Evolutionary conservation across 257 asterid species (phyloP).

Genomic region (Knoxia roxburghii): DNA sequence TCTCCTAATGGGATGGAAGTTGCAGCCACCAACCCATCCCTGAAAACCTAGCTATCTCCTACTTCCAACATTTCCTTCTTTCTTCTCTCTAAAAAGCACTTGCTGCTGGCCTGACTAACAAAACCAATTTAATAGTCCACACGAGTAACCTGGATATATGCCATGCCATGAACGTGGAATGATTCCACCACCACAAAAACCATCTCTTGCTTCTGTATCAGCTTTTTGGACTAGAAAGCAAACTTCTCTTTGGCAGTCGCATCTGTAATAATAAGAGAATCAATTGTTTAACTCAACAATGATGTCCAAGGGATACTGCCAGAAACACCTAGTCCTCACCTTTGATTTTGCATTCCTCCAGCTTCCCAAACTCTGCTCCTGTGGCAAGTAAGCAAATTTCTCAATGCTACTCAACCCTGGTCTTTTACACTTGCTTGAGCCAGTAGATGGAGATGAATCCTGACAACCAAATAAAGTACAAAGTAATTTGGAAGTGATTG

Average conservation of each 20-base stretch:
- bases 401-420: constrained; percentile 36
- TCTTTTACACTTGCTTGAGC: constrained; percentile 25
- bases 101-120: no score
- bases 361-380: constrained; percentile 50
- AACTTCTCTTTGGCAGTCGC: constrained; percentile 58
- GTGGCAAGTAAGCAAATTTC: constrained; percentile 53
- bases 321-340: constrained; percentile 30
- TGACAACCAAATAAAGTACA: constrained; percentile 21
- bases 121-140: no score
- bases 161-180: no score
- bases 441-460: constrained; percentile 41
- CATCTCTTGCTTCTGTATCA: constrained; percentile 7
- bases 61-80: no score
- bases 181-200: neutral
- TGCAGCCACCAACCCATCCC: no score
- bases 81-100: no score
- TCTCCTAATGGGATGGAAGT: no score
- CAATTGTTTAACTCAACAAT: neutral
- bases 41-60: no score
- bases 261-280: constrained; percentile 45
- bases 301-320: neutral
- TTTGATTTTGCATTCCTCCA: constrained; percentile 78
- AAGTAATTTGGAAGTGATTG: no score
- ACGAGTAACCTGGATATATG: no score
- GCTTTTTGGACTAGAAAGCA: constrained; percentile 18